Evolutionary conservation across 139 green algal genomes (phyloP).

Genomic region (Volvox reticuliferus): DNA sequence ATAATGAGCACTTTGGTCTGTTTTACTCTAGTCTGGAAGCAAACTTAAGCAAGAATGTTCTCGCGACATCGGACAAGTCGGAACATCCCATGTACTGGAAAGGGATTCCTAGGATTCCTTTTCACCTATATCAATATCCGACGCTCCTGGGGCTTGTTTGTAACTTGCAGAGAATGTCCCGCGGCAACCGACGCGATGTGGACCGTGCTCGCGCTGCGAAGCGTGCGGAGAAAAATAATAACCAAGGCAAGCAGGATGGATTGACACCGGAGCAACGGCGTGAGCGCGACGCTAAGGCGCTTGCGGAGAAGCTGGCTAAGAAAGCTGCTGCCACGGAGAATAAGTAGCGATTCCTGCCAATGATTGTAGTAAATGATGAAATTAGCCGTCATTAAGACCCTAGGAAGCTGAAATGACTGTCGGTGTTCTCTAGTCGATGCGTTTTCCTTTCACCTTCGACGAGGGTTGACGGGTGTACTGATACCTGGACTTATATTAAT

Average conservation of each 20-base stretch:
- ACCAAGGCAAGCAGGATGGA: constrained; percentile 15
- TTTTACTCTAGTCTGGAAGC: neutral
- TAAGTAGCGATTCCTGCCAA: neutral
- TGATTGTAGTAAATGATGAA: neutral
- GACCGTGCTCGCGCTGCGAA: constrained; percentile 46
- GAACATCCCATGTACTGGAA: neutral
- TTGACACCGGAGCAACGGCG: constrained; percentile 42
- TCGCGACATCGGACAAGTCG: neutral
- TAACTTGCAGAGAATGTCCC: constrained; percentile 18
- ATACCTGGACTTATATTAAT: no score
- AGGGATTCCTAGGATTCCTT: neutral
- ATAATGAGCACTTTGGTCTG: neutral
- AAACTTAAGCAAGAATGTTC: neutral
- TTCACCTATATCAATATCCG: neutral
- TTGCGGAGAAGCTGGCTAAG: constrained; percentile 47
- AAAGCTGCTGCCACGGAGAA: constrained; percentile 4
- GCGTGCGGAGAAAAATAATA: neutral
- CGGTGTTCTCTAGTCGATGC: no score
- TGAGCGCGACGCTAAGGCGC: constrained; percentile 46
- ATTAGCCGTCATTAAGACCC: no score
- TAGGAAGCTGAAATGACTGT: no score
- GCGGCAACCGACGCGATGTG: constrained; percentile 47
- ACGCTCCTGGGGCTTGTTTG: neutral
- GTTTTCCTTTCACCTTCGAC: no score
- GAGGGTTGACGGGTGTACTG: no score